Conservation (phyloP, 2,329 filamentous ascomycete genomes). For the Arachnomyces sp. region DNA sequence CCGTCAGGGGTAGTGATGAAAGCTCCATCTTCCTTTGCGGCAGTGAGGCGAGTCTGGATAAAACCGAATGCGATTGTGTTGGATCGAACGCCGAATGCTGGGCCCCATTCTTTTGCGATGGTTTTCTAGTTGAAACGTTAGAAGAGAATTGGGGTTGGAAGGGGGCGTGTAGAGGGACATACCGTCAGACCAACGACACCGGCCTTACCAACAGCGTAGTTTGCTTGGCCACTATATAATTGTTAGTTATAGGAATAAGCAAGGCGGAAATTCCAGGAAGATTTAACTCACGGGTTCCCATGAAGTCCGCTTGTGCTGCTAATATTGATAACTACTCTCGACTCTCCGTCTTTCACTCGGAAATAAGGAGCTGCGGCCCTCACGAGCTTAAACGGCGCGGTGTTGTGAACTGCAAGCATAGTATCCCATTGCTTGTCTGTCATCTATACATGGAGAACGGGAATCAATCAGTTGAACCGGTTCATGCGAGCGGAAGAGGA, state of each 20-base stretch:
- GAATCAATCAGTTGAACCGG: not conserved
- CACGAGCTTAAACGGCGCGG: constrained; percentile 76
- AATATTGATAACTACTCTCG: constrained; percentile 74
- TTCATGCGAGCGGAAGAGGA: not conserved
- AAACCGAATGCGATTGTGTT: constrained; percentile 81
- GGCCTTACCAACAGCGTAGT: constrained; percentile 79
- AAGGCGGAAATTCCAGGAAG: not conserved
- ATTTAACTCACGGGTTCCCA: constrained; percentile 59
- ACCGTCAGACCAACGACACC: constrained; percentile 67
- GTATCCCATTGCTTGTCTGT: constrained; percentile 87
- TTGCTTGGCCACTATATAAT: constrained; percentile 59
- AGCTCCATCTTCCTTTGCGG: constrained; percentile 73
- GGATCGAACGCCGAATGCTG: constrained; percentile 67
- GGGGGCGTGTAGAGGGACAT: not conserved
- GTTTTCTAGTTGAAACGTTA: constrained; percentile 49
- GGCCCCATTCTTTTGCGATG: constrained; percentile 88
- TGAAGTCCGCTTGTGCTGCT: constrained; percentile 72
- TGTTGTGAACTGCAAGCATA: constrained; percentile 74
- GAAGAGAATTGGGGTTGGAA: no score
- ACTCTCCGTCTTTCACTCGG: constrained; percentile 72
- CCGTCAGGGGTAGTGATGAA: constrained; percentile 71
- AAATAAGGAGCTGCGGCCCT: constrained; percentile 77
- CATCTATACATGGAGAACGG: constrained; percentile 42
- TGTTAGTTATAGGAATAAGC: constrained; percentile 2
- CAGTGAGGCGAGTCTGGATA: constrained; percentile 71